These are phyloP conservation scores for Globisporangium uncinulatum DNA, from an alignment of 352 stramenopile genomes.

Conservation along the genomic window DNA sequence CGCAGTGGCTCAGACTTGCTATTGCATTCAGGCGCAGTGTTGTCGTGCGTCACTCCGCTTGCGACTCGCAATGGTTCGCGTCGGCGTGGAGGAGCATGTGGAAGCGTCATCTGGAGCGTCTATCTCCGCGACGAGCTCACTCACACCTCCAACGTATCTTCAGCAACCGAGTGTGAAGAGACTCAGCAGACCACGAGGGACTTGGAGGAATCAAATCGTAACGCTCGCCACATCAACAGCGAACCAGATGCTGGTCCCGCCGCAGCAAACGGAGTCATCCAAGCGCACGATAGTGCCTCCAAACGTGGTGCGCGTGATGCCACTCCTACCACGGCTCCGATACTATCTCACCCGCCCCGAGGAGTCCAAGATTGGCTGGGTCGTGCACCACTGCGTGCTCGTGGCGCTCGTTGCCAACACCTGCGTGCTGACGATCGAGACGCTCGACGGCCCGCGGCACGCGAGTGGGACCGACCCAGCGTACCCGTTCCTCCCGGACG, in stretches of 20 bases:
- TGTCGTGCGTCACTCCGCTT: neutral
- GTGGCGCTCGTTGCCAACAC: conserved; percentile 30
- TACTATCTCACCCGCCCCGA: conserved; percentile 40
- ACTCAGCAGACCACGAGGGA: neutral
- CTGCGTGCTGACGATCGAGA: conserved; percentile 31
- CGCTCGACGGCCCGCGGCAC: conserved; percentile 50
- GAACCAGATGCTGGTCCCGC: neutral
- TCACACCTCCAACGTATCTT: neutral
- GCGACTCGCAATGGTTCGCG: conserved; percentile 2
- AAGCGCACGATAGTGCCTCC: conserved; percentile 1
- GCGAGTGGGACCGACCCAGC: conserved; percentile 23
- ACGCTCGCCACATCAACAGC: neutral
- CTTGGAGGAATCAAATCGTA: neutral
- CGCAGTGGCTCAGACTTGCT: neutral
- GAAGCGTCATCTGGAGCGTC: neutral
- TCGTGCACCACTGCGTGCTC: conserved; percentile 29
- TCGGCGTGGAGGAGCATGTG: neutral
- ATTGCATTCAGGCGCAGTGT: neutral
- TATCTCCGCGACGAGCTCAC: neutral
- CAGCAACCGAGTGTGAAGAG: neutral
- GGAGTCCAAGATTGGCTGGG: conserved; percentile 33
- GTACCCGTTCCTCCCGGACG: conserved; percentile 35
- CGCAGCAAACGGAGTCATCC: neutral
- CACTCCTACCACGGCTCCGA: conserved; percentile 17
- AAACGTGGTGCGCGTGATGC: conserved; percentile 26